Conservation (phyloP, 495 filamentous ascomycete species). For the Annulohypoxylon bovei region DNA sequence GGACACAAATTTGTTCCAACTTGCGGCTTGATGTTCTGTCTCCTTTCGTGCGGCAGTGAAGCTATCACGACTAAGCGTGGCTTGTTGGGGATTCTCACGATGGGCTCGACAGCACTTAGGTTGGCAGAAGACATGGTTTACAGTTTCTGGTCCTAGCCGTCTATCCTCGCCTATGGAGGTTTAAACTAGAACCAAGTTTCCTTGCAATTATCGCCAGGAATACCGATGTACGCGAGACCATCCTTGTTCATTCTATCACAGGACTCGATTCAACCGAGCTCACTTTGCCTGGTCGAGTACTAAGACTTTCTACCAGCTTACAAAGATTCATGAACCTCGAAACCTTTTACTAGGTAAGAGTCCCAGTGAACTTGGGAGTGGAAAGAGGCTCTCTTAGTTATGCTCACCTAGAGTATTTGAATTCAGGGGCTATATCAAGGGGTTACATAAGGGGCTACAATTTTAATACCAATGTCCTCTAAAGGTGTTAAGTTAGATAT, state of each 20-base stretch:
- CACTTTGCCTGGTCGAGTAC: background rate
- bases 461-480: background rate
- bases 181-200: background rate
- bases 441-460: background rate
- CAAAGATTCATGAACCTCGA: background rate
- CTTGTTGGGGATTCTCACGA: background rate
- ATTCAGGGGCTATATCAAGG: constrained; percentile 3
- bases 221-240: background rate
- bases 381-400: background rate
- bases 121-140: too few relatives aligned
- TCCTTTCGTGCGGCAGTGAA: background rate
- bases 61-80: background rate
- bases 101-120: background rate
- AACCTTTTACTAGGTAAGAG: background rate
- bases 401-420: background rate
- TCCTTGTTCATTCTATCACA: background rate
- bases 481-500: background rate
- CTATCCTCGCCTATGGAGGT: background rate
- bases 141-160: too few relatives aligned
- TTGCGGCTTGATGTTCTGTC: background rate
- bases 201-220: background rate
- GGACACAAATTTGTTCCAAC: background rate
- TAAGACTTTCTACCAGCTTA: background rate
- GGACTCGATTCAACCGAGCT: background rate
- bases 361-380: background rate